Evolutionary conservation across 495 filamentous ascomycete genomes (phyloP), one percentile per base, ranked within the genome.

Genomic region (Evernia prunastri): DNA sequence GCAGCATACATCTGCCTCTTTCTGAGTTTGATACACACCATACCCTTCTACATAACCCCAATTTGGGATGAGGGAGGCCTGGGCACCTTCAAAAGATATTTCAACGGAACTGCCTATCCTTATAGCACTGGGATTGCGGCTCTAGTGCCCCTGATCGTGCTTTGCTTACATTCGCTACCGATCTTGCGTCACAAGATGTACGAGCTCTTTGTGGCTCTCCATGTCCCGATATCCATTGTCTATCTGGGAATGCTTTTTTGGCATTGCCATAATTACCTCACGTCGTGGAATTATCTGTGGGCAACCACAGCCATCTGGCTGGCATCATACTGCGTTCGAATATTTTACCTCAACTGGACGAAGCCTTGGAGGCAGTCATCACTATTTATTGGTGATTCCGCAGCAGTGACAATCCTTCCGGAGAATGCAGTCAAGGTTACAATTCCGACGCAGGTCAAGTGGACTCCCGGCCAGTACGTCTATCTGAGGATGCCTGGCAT

Each of bases 361-460:
- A 89, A 89, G 71, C 93, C 92, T 11, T 64, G 54, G 51, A 86
- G 91, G 74, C 82, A 86, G 49, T 77, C 88, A 67, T 86, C 88
- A 0, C 92, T 87, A 74, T 78, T 96, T 67, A 85, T 91, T 45
- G 93, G 93, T 59, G 94, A 97, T 70, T 90, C 93, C 71, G 89
- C 88, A 0, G 87, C 89, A 40, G 84, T 97, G 42, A 93, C 89
- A 7, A 75, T 96, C 42, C 89, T 97, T 73, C 88, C 89, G 23
- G 90, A 96, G 68, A 91, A 94, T 68, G 90, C 92, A 42, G 86
- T 97, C 73, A 96, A 97, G 69, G 82, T 97, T 62, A 97, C 92
- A 4, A 86, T 97, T 36, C 89, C 93, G 1, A 96, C 93, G 9
- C 88, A 92, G 71, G 88, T 96, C 83, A 87, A 83, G 66, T 97